Evolutionary conservation across 2,329 filamentous ascomycete species (phyloP), one percentile per base, ranked within the genome.

Genomic region (Passalora sequoiae): DNA sequence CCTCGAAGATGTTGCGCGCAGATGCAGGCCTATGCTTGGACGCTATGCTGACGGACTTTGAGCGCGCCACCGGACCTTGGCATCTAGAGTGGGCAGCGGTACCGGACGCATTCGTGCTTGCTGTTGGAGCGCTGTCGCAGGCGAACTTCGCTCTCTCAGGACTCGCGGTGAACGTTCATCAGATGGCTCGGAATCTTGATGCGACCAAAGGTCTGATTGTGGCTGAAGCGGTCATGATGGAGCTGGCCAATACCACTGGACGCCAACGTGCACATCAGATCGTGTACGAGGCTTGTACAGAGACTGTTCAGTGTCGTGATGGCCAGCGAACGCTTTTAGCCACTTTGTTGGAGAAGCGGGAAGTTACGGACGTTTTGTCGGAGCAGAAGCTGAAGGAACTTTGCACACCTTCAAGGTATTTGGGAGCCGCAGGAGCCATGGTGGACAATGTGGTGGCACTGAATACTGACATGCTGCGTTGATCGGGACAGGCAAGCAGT

Each of bases 181-280:
- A 44, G 2, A 62, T 62, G 61, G 33, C 35, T 38, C 50, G 41
- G 22, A 60, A 60, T 43, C 33, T 64, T 7, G 58, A 62, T 5
- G 61, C 61, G 3, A 62, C 61, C 1, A 58, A 57, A 21, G 66
- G 61, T 3, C 55, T 60, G 24, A 61, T 60, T 27, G 67, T 61
- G 19, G 62, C 60, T 3, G 66, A 66, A 44, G 66, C 62, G 19
- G 67, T 67, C 38, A 67, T 67, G 60, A 69, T 66, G 46, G 62
- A 62, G 24, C 52, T 67, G 28, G 59, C 55, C 9, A 57, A 56
- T 16, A 58, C 53, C 10, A 56, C 63, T 7, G 65, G 64, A 3
- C 58, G 54, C 19, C 65, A 63, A 39, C 53, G 51, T 6, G 59
- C 54, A 44, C 65, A 68, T 38, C 63, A 64, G 9, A 51, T 66